Evolutionary conservation across 2,329 filamentous ascomycete genomes (phyloP), one percentile per base, ranked within the genome.

Genomic region (Neonectria ditissima): DNA sequence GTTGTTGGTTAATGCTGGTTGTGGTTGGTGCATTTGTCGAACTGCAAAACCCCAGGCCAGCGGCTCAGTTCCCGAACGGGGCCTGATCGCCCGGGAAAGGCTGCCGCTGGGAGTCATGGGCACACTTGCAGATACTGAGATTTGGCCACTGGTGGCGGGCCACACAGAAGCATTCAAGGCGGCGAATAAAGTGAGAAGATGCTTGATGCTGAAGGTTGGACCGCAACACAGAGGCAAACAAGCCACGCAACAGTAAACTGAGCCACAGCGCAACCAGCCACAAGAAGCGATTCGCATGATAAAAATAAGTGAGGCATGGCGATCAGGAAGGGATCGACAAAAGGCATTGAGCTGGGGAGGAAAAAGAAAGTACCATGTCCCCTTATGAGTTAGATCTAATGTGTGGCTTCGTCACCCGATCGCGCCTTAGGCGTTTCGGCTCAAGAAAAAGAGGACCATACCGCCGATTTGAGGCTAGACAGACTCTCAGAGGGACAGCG

Each of bases 281-380:
- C 52, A 22, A 22, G 37, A 45, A 37, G 14, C 34, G 54, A 55
- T 55, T 57, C 26, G 60, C 55, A 58, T 63, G 55, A 50, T 63
- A 63, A 58, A 63, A 63, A 63, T 63, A 59, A 63, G 50, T 54
- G 28, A 58, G 51, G 44, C 37, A 24, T n/a, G 59, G 47, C 39
- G 59, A 62, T 62, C 53, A 57, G 39, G 53, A 24, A 57, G 44
- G 30, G 59, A 62, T 62, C 53, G 53, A 16, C 53, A 24, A 34
- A 20, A 20, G 39, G 59, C 47, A 61, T 52, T 58, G 48, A 32
- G 34, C 24, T 50, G 32, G 55, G 45, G 44, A 16, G 55, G 30
- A 53, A 41, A 47, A 60, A 47, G 59, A 24, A 47, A 61, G 32
- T 32, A n/a, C 39, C 41, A 53, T 56, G 13, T 56, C 52, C 53